Conservation (phyloP, 2,329 filamentous ascomycete genomes). For the Conoideocrella luteorostrata region DNA sequence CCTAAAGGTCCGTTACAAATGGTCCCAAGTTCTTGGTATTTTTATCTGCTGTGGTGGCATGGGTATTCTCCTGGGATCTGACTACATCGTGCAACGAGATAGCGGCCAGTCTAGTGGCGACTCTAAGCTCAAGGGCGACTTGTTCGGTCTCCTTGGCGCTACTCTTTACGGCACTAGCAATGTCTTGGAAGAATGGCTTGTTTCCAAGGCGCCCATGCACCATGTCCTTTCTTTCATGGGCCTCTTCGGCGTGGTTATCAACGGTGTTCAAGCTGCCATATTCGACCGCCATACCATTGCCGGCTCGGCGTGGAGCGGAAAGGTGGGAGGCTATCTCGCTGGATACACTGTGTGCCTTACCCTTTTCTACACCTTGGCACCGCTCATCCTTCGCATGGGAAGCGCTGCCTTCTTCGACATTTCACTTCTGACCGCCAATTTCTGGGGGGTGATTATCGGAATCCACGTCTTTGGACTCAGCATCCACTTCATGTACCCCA, state of each 20-base stretch:
- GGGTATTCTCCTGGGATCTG: slow-evolving; percentile 78
- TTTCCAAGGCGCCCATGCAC: slow-evolving; percentile 78
- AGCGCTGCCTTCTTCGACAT: slow-evolving; percentile 96
- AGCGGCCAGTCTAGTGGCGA: slow-evolving; percentile 64
- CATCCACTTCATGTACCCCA: slow-evolving; percentile 88
- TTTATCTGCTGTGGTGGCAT: slow-evolving; percentile 85
- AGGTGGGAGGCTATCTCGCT: slow-evolving; percentile 72
- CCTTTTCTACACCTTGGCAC: slow-evolving; percentile 83
- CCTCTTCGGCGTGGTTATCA: slow-evolving; percentile 83
- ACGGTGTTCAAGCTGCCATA: slow-evolving; percentile 82
- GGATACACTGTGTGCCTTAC: slow-evolving; percentile 81
- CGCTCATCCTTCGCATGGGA: slow-evolving; percentile 81
- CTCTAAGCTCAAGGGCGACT: slow-evolving; percentile 73
- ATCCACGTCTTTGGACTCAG: slow-evolving; percentile 73
- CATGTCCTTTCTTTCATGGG: slow-evolving; percentile 90
- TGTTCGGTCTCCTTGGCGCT: slow-evolving; percentile 84
- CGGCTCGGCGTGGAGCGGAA: slow-evolving; percentile 11
- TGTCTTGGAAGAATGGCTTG: slow-evolving; percentile 90
- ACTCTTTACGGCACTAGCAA: slow-evolving; percentile 89
- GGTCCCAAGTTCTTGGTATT: slow-evolving; percentile 79
- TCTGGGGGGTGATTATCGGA: slow-evolving; percentile 94
- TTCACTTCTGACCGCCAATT: slow-evolving; percentile 85
- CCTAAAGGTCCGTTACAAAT: slow-evolving; percentile 82
- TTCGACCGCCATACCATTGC: slow-evolving; percentile 61
- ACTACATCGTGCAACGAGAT: slow-evolving; percentile 67